These are phyloP conservation scores for Trametes elegans DNA, from an alignment of 768 basidiomycete species.

Conservation along the genomic window DNA sequence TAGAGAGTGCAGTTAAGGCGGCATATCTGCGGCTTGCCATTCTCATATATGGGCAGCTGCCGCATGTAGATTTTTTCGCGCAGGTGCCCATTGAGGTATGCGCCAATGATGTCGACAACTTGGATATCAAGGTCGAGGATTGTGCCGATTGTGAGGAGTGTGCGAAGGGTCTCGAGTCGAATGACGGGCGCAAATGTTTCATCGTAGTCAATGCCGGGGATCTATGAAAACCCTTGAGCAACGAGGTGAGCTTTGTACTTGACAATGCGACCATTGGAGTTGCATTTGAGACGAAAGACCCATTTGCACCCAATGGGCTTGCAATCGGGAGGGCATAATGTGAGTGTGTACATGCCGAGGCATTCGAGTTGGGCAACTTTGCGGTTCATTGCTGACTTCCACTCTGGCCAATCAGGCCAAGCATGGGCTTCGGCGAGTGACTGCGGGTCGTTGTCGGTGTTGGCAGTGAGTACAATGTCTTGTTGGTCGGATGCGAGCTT, in stretches of 20 bases:
- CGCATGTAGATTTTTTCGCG: constrained; percentile 42
- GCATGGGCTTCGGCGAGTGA: constrained; percentile 22
- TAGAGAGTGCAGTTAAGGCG: constrained; percentile 2
- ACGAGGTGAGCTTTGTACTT: constrained; percentile 44
- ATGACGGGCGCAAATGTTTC: background rate
- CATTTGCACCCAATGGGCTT: constrained; percentile 38
- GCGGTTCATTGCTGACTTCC: constrained; percentile 24
- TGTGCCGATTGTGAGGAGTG: background rate
- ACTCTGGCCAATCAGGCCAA: constrained; percentile 26
- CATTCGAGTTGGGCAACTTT: constrained; percentile 16
- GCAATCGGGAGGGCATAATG: constrained; percentile 22
- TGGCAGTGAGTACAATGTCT: too few species aligned
- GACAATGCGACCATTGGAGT: constrained; percentile 33
- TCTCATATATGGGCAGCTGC: constrained; percentile 25
- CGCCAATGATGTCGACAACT: constrained; percentile 40
- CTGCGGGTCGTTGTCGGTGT: background rate
- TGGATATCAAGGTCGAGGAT: constrained; percentile 29
- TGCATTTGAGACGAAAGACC: constrained; percentile 42
- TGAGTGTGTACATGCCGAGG: constrained; percentile 32
- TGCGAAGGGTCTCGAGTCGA: background rate
- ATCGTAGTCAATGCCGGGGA: constrained; percentile 32
- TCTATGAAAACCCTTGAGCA: constrained; percentile 41
- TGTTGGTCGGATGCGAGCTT: too few species aligned
- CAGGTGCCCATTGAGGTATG: constrained; percentile 39
- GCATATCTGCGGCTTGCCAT: background rate